A percentile compares a stretch with the other conserved stretches of the same genome.
Conservation (phyloP, 495 filamentous ascomycete species). For the Barbatosphaeria neglecta region DNA sequence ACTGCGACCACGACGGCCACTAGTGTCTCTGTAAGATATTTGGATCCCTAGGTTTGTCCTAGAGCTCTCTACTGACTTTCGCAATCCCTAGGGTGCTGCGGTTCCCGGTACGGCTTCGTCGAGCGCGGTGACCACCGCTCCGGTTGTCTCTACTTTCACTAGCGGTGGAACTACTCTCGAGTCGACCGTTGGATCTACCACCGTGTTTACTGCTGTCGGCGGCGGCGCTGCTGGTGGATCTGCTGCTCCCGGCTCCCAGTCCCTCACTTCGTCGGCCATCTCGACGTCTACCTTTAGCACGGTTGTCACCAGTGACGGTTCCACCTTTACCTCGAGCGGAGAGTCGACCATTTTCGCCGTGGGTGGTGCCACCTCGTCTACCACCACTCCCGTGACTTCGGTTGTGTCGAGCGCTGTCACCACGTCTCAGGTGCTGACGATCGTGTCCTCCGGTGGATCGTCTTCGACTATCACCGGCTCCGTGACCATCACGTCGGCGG, state of each 20-base stretch:
- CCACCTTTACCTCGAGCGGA: conserved; percentile 5
- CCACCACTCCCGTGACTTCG: conserved; percentile 2
- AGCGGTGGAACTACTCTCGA: conserved; percentile 2
- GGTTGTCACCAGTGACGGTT: conserved; percentile 14
- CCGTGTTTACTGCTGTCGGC: neutral
- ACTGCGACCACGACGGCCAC: neutral
- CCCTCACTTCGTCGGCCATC: conserved; percentile 3
- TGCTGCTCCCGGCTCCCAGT: neutral
- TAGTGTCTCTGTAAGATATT: neutral
- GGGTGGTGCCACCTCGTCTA: neutral
- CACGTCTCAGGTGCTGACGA: neutral
- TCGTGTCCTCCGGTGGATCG: neutral
- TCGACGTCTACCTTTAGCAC: conserved; percentile 12
- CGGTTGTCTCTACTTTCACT: conserved; percentile 8
- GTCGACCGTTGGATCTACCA: neutral
- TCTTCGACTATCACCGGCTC: conserved; percentile 5
- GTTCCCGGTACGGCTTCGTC: neutral
- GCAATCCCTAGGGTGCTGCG: neutral
- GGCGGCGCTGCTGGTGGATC: neutral
- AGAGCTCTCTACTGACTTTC: neutral
- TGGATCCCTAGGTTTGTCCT: neutral
- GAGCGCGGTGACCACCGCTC: neutral
- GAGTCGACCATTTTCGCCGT: conserved; percentile 6
- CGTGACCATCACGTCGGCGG: conserved; percentile 3
- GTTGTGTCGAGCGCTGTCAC: conserved; percentile 3